These are phyloP conservation scores for Globisporangium echinulatum DNA, from an alignment of 352 stramenopile genomes.

Conservation along the genomic window DNA sequence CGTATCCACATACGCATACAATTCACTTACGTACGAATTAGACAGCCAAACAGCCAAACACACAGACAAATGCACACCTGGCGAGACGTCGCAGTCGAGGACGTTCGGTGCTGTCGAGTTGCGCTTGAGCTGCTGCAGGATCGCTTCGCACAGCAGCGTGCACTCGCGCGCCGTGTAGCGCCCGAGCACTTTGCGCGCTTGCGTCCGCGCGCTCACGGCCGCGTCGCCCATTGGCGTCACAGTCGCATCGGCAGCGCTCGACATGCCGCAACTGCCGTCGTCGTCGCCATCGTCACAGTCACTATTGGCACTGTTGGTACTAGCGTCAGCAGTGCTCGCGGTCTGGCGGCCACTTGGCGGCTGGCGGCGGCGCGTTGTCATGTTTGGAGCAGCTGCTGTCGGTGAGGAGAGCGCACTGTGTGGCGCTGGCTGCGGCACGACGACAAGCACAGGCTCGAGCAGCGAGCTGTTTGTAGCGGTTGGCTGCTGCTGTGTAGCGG, in stretches of 20 bases:
- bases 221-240: slow-evolving; percentile 14
- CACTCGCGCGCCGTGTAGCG: slow-evolving; percentile 45
- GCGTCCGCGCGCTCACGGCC: slow-evolving; percentile 12
- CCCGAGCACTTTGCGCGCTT: slow-evolving; percentile 28
- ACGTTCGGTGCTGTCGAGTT: slow-evolving; percentile 34
- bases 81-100: slow-evolving; percentile 34
- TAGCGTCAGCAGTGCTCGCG: no score
- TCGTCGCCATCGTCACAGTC: neutral
- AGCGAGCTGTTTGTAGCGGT: no score
- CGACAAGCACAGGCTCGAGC: neutral
- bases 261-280: no score
- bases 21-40: no score
- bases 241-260: neutral
- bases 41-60: no score
- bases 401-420: neutral
- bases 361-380: neutral
- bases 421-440: neutral
- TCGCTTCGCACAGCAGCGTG: slow-evolving; percentile 45
- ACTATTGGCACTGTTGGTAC: neutral
- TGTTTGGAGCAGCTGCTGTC: no score
- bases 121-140: slow-evolving; percentile 42
- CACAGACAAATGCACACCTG: slow-evolving; percentile 12
- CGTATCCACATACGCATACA: neutral
- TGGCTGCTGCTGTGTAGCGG: neutral
- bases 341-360: neutral